A percentile compares a stretch with the other conserved stretches of the same genome.
phyloP scores from a whole-genome alignment of 2,329 filamentous ascomycete species.

The Didymella sp. region DNA sequence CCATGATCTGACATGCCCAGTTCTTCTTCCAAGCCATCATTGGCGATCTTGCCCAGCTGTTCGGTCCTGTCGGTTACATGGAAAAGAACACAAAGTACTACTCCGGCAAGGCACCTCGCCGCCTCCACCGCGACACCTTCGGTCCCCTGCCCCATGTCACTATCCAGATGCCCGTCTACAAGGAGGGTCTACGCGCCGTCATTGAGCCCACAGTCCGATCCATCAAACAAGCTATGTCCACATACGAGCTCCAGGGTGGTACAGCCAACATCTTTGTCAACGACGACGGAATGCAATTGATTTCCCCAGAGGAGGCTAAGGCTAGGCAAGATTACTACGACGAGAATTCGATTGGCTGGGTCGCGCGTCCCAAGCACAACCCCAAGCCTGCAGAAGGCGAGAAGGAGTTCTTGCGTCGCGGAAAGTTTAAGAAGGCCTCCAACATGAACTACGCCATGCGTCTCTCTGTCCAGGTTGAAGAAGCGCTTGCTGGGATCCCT shows the following conservation, averaged over 20 bases:
- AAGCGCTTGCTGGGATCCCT: constrained; percentile 55
- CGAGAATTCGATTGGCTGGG: constrained; percentile 60
- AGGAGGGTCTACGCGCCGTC: constrained; percentile 77
- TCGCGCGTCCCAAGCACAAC: constrained; percentile 55
- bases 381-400: constrained; percentile 29
- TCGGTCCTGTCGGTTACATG: constrained; percentile 77
- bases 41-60: constrained; percentile 59
- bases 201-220: constrained; percentile 79
- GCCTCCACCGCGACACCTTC: constrained; percentile 60
- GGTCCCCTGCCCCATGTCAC: constrained; percentile 71
- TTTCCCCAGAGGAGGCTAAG: constrained; percentile 56
- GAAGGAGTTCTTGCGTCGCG: constrained; percentile 36
- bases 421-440: constrained; percentile 60
- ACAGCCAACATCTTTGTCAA: constrained; percentile 73
- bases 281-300: constrained; percentile 71
- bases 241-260: constrained; percentile 64
- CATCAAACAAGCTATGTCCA: constrained; percentile 70
- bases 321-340: constrained; percentile 58
- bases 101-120: constrained; percentile 64
- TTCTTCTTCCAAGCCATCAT: constrained; percentile 44
- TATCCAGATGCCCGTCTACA: constrained; percentile 88
- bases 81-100: constrained; percentile 81
- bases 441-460: constrained; percentile 78
- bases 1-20: constrained; percentile 23
- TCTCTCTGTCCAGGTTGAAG: constrained; percentile 68